These are phyloP conservation scores for Pterulicium gracile DNA, from an alignment of 1,284 basidiomycete species.

Conservation along the genomic window DNA sequence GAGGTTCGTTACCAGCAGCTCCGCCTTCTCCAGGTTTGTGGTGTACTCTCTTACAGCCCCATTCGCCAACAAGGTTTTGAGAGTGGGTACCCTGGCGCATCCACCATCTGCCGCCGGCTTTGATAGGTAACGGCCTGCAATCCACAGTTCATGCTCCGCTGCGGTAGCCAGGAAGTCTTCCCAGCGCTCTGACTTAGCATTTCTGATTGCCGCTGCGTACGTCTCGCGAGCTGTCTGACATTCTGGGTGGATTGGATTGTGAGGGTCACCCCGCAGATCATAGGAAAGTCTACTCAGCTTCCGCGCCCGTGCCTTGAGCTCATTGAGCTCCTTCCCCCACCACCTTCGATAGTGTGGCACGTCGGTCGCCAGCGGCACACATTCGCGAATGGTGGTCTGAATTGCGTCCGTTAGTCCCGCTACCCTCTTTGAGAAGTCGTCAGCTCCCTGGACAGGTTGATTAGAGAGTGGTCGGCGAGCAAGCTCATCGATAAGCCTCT, in stretches of 20 bases:
- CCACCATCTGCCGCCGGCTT: slow-evolving; percentile 16
- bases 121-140: slow-evolving; percentile 16
- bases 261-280: slow-evolving; percentile 7
- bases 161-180: slow-evolving; percentile 16
- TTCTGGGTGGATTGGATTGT: slow-evolving; percentile 14
- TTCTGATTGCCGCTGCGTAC: not conserved
- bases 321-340: slow-evolving; percentile 17
- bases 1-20: slow-evolving; percentile 14
- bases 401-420: slow-evolving; percentile 10
- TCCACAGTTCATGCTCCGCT: slow-evolving; percentile 16
- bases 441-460: slow-evolving; percentile 1
- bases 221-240: not conserved
- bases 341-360: slow-evolving; percentile 17
- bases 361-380: slow-evolving; percentile 1
- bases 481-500: slow-evolving; percentile 7
- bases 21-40: slow-evolving; percentile 30
- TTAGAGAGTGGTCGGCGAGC: not conserved
- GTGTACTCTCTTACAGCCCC: slow-evolving; percentile 14
- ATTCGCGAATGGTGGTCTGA: not conserved
- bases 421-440: slow-evolving; percentile 8
- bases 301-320: slow-evolving; percentile 7
- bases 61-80: slow-evolving; percentile 11
- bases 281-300: slow-evolving; percentile 12
- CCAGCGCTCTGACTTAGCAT: slow-evolving; percentile 17
- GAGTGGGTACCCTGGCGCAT: slow-evolving; percentile 15